Percentiles rank a stretch among this genome's conserved stretches.
Conservation (phyloP, 164 flowering plant genomes). For the Aristolochia fimbriata region DNA sequence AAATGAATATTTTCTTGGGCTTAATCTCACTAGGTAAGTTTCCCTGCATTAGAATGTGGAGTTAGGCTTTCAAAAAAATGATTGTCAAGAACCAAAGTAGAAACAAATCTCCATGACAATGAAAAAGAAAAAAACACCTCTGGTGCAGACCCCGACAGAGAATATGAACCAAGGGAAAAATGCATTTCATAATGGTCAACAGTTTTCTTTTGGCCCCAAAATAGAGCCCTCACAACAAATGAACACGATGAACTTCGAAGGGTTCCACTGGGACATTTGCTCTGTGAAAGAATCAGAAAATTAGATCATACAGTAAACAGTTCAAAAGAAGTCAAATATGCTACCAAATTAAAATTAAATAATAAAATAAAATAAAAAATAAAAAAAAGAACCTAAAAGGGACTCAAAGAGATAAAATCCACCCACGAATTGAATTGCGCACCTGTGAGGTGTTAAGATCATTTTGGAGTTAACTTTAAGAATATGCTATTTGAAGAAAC, state of each 20-base stretch:
- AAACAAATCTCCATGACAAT: constrained; percentile 7
- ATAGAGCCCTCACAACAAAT: constrained; percentile 39
- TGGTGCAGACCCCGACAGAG: constrained; percentile 36
- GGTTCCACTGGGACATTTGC: neutral
- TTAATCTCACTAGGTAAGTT: constrained; percentile 12
- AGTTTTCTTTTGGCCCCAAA: constrained; percentile 66
- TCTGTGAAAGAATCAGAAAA: too few relatives aligned
- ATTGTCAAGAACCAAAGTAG: neutral
- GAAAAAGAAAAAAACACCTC: constrained; percentile 27
- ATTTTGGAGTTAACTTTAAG: too few relatives aligned
- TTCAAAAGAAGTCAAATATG: too few relatives aligned
- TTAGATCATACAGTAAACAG: too few relatives aligned
- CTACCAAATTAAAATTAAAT: too few relatives aligned
- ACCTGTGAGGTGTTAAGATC: too few relatives aligned
- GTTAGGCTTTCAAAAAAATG: neutral
- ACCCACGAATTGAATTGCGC: too few relatives aligned
- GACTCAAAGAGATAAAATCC: too few relatives aligned
- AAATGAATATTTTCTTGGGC: constrained; percentile 45
- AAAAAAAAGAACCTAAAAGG: too few relatives aligned
- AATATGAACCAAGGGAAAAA: constrained; percentile 43
- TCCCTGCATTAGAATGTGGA: constrained; percentile 22
- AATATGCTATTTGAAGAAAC: too few relatives aligned
- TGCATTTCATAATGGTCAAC: constrained; percentile 29
- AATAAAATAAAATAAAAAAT: too few relatives aligned
- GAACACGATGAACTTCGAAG: neutral